Base-by-base conservation (phyloP, 306 rosid genomes). In the Inga laurina region DNA sequence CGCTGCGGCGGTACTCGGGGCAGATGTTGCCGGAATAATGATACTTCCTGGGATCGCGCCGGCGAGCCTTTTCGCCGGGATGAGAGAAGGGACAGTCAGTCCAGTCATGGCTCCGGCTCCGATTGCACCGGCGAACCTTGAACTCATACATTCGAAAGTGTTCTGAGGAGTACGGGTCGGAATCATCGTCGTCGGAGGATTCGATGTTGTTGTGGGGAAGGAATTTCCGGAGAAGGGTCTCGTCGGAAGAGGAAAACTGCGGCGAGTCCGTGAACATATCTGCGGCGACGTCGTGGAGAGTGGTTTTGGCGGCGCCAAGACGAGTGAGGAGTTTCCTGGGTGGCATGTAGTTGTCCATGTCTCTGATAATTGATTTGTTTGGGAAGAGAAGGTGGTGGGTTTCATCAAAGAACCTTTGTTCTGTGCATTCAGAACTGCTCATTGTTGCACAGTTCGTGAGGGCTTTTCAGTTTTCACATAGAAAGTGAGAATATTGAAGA, bases 41-140 rank as follows among this genome's bases (percentile, higher is more conserved):
- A 54, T 87, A 84, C 71, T 86, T 84, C 5, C 94, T 87, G 5
- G 98, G 98, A 67, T 96, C 98, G 0, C 98, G 87, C 7, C 99
- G 91, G 81, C 96, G 90, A 0, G 99, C 99, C 82, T 93, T 96
- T 82, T 93, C 99, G 0, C 99, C 98, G 0, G 94, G 97, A 10
- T 96, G 99, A 1, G 93, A 92, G 1, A 92, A 96, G 3, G 99
- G 97, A 51, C 99, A 96, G 83, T 96, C 97, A 1, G 99, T 96
- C 99, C 99, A 96, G 84, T 96, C 99, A 62, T 96, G 99, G 85
- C 98, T 96, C 45, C 99, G 92, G 87, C 93, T 90, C 7, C 99
- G 94, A 2, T 90, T 91, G 82, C 99, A 96, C 3, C 91, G 87
- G 18, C 98, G 91, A 64, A 96, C 88, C 89, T 96, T 96, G 85